Evolutionary conservation across 164 flowering plant species (phyloP).

Genomic region (Stephania japonica): DNA sequence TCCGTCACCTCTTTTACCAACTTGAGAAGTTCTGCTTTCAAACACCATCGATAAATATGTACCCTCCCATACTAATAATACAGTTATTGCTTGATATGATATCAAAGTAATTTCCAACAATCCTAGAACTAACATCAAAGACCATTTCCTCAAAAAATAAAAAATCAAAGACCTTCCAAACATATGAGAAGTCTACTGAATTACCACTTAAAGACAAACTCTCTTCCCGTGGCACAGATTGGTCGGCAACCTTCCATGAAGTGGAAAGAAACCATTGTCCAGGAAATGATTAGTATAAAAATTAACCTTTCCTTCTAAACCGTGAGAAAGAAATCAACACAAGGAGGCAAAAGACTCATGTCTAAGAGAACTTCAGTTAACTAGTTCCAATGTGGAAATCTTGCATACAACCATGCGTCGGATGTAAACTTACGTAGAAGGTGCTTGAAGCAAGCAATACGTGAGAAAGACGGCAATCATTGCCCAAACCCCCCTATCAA

Average conservation of each 20-base stretch:
- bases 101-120: no score
- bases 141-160: not conserved
- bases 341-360: not conserved
- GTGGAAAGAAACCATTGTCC: not conserved
- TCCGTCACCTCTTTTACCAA: no score
- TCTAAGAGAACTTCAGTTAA: not conserved
- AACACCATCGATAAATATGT: no score
- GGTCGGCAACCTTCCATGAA: not conserved
- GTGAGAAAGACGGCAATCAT: conserved; percentile 95
- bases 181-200: not conserved
- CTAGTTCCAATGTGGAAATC: not conserved
- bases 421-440: conserved; percentile 74
- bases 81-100: no score
- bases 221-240: not conserved
- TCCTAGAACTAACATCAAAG: no score
- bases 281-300: not conserved
- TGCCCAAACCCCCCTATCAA: conserved; percentile 84
- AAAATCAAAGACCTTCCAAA: no score
- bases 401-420: not conserved
- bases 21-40: no score
- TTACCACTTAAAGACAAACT: not conserved
- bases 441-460: conserved; percentile 96
- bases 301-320: not conserved
- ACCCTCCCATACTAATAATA: no score
- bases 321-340: not conserved